phyloP scores from a whole-genome alignment of 192 early-diverging fungal species.

The Gigaspora rosea region DNA sequence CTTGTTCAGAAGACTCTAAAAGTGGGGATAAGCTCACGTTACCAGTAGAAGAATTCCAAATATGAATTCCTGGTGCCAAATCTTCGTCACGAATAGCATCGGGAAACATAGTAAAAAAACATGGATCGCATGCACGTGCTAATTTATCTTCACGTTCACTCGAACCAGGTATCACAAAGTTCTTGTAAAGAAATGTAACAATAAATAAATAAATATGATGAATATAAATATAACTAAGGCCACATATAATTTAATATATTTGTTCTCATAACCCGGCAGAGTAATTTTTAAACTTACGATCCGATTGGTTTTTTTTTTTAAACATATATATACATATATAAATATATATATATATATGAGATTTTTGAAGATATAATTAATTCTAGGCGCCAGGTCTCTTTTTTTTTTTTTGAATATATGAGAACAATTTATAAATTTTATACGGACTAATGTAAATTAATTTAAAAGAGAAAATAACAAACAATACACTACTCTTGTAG shows the following conservation, averaged over 20 bases:
- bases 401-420: too few relatives aligned
- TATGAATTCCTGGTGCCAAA: slow-evolving; percentile 22
- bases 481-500: slow-evolving; percentile 56
- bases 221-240: background rate
- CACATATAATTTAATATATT: background rate
- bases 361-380: too few relatives aligned
- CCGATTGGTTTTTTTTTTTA: too few relatives aligned
- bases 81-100: slow-evolving; percentile 34
- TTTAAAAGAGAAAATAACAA: slow-evolving; percentile 11
- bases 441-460: slow-evolving; percentile 19
- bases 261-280: too few relatives aligned
- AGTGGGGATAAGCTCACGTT: background rate
- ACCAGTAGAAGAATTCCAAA: slow-evolving; percentile 17
- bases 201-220: background rate
- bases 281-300: too few relatives aligned
- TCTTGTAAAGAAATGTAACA: slow-evolving; percentile 33
- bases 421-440: background rate
- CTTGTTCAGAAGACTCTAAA: slow-evolving; percentile 8
- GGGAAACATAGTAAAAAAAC: slow-evolving; percentile 47
- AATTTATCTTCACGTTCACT: slow-evolving; percentile 38
- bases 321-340: too few relatives aligned
- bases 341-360: too few relatives aligned
- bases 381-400: too few relatives aligned
- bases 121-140: slow-evolving; percentile 47
- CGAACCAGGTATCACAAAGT: slow-evolving; percentile 40